Evolutionary conservation across 164 flowering plant genomes (phyloP), one percentile per base, ranked within the genome.

Genomic region (Nelumbo lutea): DNA sequence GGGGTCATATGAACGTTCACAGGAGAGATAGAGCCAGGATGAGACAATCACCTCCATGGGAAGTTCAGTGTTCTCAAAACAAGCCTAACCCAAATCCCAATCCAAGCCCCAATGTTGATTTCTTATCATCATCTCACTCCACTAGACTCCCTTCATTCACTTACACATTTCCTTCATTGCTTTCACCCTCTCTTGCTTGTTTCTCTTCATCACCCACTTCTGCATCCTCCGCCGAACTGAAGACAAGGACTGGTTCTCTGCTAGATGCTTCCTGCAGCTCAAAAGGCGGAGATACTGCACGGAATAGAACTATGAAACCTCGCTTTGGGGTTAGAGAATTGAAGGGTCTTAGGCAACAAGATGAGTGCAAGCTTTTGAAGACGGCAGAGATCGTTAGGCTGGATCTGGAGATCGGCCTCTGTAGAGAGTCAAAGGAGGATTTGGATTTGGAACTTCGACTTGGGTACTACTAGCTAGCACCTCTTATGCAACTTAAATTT

Each of bases 1-100:
- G 92, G 6, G 92, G 90, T 39, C 92, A 88, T 73, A 88, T 89
- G 95, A 89, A 89, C 69, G 92, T 90, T 53, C 94, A 89, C 45
- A 82, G 91, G 67, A 84, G 89, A 68, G 94, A 89, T 70, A 78
- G 94, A 76, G 94, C 91, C 15, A 77, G 79, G 77, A 60, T 86
- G 60, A 84, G 88, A 65, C 79, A 81, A 47, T 79, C 82, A 45
- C 83, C 86, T 64, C 82, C 85, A 46, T 64, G 55, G 65, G 76
- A 68, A 43, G 70, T 56, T 63, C 70, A 73, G 41, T 14, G 46
- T 68, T 48, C 75, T 65, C 59, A 53, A 70, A 67, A 66, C 14
- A 77, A 70, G 66, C 74, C 74, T 70, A 79, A 75, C 76, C 72
- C 44, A 61, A 68, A 72, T 76, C 79, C 79, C 70, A 79, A 62